Evolutionary conservation across 352 stramenopile species (phyloP), one percentile per base, ranked within the genome.

Genomic region (Pythium pectinolyticum): DNA sequence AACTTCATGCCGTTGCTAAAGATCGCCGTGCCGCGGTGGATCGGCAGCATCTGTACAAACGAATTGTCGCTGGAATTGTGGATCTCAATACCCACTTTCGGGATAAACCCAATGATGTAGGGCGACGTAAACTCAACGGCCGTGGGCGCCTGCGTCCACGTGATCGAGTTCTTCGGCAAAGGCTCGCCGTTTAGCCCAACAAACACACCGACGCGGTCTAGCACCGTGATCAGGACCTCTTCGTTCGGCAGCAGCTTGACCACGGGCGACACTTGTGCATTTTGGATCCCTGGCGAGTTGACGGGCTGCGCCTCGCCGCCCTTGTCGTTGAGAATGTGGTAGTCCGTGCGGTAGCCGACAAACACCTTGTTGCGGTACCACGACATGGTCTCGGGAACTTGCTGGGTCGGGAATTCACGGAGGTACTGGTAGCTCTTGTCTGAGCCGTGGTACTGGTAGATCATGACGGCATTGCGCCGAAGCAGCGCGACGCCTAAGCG

Each of bases 1-100:
- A 84, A 95, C 69, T 95, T 95, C 86, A 95, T 95, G n/a, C 86
- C 86, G 63, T 95, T 95, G 43, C 78, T 77, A 66, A 95, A 95
- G 64, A 95, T 91, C 22, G 78, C 86, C 9, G 77, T 75, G 6
- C 75, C 86, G 22, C 78, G 74, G 25, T 75, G 71, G 9, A 95
- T 68, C 14, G 84, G 68, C 46, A 95, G 69, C 8, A 76, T 87
- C 67, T 95, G 86, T 52, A 95, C 84, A 45, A 93, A 67, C 4
- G 75, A 81, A 55, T 85, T 82, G 64, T 95, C 86, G 25, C 66
- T 78, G 0, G 77, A 69, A 56, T 81, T 88, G 67, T 91, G 84
- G 64, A 95, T 93, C 61, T 95, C 86, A 6, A 95, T 73, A 25
- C 86, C 86, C 5, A 93, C 83, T 47, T 76, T 72, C 10, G 86